Conservation (phyloP, 352 stramenopile species). For the Pythium sp. region DNA sequence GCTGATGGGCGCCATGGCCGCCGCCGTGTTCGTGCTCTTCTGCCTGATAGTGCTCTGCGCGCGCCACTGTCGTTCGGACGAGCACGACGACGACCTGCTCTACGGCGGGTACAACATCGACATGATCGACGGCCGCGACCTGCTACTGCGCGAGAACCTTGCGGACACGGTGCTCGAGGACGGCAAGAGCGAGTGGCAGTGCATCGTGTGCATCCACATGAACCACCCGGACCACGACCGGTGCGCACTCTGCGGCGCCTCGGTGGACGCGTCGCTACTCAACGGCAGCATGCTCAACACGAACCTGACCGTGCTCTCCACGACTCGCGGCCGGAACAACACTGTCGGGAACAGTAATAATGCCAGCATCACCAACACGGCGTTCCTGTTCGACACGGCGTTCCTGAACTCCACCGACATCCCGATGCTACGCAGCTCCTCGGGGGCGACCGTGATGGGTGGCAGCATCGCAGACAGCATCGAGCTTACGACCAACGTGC, state of each 20-base stretch:
- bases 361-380: background rate
- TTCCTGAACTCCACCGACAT: constrained; percentile 23
- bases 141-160: constrained; percentile 62
- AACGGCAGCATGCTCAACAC: constrained; percentile 33
- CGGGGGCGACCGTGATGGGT: constrained; percentile 1
- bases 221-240: constrained; percentile 65
- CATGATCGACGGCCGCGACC: constrained; percentile 43
- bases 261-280: constrained; percentile 50
- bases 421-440: constrained; percentile 21
- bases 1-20: constrained; percentile 20
- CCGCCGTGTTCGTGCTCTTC: constrained; percentile 44
- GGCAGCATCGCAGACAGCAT: constrained; percentile 20
- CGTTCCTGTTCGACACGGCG: constrained; percentile 9
- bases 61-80: constrained; percentile 30
- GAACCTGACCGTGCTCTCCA: constrained; percentile 28
- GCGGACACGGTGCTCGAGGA: constrained; percentile 64
- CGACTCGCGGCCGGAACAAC: constrained; percentile 2
- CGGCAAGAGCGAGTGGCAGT: constrained; percentile 66
- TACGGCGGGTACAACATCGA: constrained; percentile 46
- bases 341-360: background rate
- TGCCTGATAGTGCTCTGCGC: constrained; percentile 42
- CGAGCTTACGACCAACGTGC: constrained; percentile 34
- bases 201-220: constrained; percentile 68
- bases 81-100: constrained; percentile 31
- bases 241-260: constrained; percentile 64